Conservation (phyloP, 2,329 filamentous ascomycete species). For the Didymella exigua region DNA sequence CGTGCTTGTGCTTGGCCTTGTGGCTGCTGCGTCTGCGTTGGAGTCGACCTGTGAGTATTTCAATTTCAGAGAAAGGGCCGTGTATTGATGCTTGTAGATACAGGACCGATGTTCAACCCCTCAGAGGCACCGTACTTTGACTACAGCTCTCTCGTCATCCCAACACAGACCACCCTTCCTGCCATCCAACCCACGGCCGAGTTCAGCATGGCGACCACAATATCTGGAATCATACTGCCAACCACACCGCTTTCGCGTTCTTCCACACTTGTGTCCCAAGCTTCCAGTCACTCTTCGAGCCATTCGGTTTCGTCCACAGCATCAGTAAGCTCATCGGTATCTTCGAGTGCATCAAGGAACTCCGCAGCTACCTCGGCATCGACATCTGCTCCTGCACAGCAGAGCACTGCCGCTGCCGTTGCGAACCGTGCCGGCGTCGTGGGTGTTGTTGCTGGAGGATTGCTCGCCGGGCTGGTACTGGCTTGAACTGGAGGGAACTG, state of each 20-base stretch:
- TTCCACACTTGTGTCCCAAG: not conserved
- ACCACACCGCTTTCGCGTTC: conserved; percentile 5
- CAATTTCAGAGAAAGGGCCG: not conserved
- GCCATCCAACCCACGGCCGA: conserved; percentile 9
- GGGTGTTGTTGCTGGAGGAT: conserved; percentile 27
- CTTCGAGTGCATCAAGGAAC: conserved; percentile 7
- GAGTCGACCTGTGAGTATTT: conserved; percentile 1
- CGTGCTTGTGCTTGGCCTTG: conserved; percentile 18
- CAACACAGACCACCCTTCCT: conserved; percentile 18
- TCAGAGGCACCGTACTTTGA: conserved; percentile 28
- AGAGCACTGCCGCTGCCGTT: conserved; percentile 27
- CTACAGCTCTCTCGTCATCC: conserved; percentile 21
- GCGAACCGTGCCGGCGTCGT: conserved; percentile 22
- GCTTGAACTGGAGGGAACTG: not conserved
- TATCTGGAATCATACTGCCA: conserved; percentile 4
- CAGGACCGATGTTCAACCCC: conserved; percentile 28
- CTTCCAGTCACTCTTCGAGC: not conserved
- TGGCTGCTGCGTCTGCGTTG: conserved; percentile 7
- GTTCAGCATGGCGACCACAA: conserved; percentile 16
- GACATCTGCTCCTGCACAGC: conserved; percentile 16
- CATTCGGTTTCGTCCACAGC: conserved; percentile 10
- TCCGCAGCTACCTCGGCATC: conserved; percentile 16
- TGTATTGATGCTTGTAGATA: conserved; percentile 14
- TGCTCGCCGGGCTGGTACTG: conserved; percentile 30
- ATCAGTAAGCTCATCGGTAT: conserved; percentile 2